A percentile compares a stretch with the other conserved stretches of the same genome.
These are phyloP conservation scores for Citrus glauca DNA, from an alignment of 345 rosid genomes.

Conservation along the genomic window DNA sequence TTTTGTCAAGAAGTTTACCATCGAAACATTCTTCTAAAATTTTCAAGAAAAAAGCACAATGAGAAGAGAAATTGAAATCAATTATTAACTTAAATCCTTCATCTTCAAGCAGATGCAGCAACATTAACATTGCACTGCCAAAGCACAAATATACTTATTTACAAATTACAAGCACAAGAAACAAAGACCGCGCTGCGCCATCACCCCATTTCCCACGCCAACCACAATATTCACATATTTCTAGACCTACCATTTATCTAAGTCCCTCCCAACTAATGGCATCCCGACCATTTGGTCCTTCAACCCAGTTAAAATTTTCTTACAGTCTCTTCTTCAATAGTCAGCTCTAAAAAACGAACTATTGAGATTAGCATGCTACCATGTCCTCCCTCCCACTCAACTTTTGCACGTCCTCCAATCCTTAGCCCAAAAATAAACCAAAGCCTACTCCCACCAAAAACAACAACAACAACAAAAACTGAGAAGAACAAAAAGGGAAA, in stretches of 20 bases:
- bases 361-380: slow-evolving; percentile 10
- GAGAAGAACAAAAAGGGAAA: background rate
- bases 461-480: background rate
- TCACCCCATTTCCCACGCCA: background rate
- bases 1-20: too few species aligned
- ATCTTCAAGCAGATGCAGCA: too few species aligned
- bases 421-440: slow-evolving; percentile 10
- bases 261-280: slow-evolving; percentile 7
- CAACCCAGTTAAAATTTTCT: slow-evolving; percentile 10
- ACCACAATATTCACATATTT: slow-evolving; percentile 27
- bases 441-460: slow-evolving; percentile 2
- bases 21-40: too few species aligned
- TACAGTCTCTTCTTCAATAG: slow-evolving; percentile 10
- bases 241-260: slow-evolving; percentile 7
- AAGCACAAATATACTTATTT: background rate
- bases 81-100: too few species aligned
- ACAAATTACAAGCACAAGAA: slow-evolving; percentile 13
- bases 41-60: too few species aligned
- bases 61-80: too few species aligned
- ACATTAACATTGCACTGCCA: slow-evolving; percentile 17
- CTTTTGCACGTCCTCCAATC: slow-evolving; percentile 14
- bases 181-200: slow-evolving; percentile 6
- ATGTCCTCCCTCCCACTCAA: background rate
- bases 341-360: slow-evolving; percentile 48
- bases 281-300: background rate